phyloP scores from a whole-genome alignment of 257 asterid species.

The Datura wrightii region DNA sequence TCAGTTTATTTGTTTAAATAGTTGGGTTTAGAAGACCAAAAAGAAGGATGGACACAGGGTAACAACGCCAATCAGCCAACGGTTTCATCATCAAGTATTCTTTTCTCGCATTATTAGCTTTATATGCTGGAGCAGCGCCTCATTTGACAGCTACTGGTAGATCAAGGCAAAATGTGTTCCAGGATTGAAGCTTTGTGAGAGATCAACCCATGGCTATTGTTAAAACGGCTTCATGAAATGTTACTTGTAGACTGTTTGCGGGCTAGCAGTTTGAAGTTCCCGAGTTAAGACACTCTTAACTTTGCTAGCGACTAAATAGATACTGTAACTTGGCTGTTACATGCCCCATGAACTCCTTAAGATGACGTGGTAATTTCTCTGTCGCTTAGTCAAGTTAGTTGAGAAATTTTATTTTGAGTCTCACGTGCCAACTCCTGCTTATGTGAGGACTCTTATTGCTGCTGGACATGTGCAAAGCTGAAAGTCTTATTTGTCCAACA shows the following conservation, averaged over 20 bases:
- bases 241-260: neutral
- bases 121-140: neutral
- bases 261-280: neutral
- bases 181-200: neutral
- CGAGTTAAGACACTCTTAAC: neutral
- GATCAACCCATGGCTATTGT: neutral
- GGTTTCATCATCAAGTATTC: neutral
- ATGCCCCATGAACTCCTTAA: too few species aligned
- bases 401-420: too few species aligned
- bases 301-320: too few species aligned
- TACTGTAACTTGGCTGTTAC: too few species aligned
- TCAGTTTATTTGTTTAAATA: too few species aligned
- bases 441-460: too few species aligned
- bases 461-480: too few species aligned
- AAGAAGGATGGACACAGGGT: neutral
- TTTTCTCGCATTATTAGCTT: neutral
- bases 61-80: neutral
- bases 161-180: neutral
- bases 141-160: neutral
- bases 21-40: neutral
- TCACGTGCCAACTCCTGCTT: too few species aligned
- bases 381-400: too few species aligned
- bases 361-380: too few species aligned
- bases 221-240: constrained; percentile 16
- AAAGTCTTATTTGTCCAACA: too few species aligned